Evolutionary conservation across 2,329 filamentous ascomycete species (phyloP), one percentile per base, ranked within the genome.

Genomic region (Paraphaeosphaeria sporulosa): DNA sequence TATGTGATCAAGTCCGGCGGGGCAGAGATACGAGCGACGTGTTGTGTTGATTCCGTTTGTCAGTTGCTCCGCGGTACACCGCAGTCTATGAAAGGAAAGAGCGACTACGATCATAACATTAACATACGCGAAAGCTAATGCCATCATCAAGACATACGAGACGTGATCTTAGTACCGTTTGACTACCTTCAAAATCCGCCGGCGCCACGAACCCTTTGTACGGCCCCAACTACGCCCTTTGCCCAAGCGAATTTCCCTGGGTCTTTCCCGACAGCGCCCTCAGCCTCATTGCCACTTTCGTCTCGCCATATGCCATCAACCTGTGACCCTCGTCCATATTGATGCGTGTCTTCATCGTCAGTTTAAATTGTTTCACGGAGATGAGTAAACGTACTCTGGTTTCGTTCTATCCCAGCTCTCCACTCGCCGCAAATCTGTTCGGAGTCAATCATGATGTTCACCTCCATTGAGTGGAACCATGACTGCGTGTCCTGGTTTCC

Each of bases 401-500:
- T 91, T 25, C 86, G 80, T 30, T 85, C 78, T 17, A 91, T 81
- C 0, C 79, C 86, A 17, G 87, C 85, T 21, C 86, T 81, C 90
- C 90, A 92, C 36, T 80, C 81, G 32, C 71, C 72, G 66, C 90
- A 93, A 0, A 93, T 79, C 1, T 81, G 74, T 0, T 75, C 68
- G 21, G 85, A 89, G 63, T 94, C 91, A 6, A 93, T 78, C 84
- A 94, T 87, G 25, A 94, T 76, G 65, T 94, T 94, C 57, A 91
- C 84, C 74, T 94, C 91, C 74, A 93, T 90, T 57, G 85, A 89
- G 71, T 94, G 91, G 65, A 85, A 93, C 88, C 90, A 94, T 21
- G 85, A 88, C 76, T 94, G 91, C 1, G 91, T 93, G 67, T 94
- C 91, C 73, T 93, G 89, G 70, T 94, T 94, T 0, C 90, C 91